These are phyloP conservation scores for Fusarium poae DNA, from an alignment of 2,329 filamentous ascomycete genomes.

Conservation along the genomic window DNA sequence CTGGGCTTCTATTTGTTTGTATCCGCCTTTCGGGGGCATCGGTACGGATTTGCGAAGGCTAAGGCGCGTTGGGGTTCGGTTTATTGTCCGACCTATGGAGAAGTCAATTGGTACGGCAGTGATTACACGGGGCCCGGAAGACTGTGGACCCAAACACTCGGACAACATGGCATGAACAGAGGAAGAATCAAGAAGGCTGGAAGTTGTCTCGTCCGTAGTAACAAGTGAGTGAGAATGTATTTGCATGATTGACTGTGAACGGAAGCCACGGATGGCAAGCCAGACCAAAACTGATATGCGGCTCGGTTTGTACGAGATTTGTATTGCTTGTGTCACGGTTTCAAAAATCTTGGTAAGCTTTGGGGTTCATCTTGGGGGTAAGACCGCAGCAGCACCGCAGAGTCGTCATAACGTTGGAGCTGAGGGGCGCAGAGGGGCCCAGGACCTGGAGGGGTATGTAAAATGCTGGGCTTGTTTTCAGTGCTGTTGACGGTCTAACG, in stretches of 20 bases:
- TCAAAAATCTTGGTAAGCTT: slow-evolving; percentile 45
- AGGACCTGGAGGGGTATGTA: slow-evolving; percentile 40
- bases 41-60: slow-evolving; percentile 40
- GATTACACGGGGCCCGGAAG: slow-evolving; percentile 41
- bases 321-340: slow-evolving; percentile 45
- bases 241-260: slow-evolving; percentile 17
- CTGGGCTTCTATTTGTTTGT: slow-evolving; percentile 32
- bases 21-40: slow-evolving; percentile 41
- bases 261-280: slow-evolving; percentile 20
- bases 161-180: slow-evolving; percentile 31
- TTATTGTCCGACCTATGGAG: slow-evolving; percentile 47
- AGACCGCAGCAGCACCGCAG: slow-evolving; percentile 41
- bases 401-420: slow-evolving; percentile 45
- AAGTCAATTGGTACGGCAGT: slow-evolving; percentile 50
- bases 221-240: neutral
- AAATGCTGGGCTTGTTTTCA: slow-evolving; percentile 12
- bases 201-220: slow-evolving; percentile 27
- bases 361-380: slow-evolving; percentile 43
- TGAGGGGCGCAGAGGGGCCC: slow-evolving; percentile 35
- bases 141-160: slow-evolving; percentile 43
- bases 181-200: slow-evolving; percentile 17
- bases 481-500: neutral
- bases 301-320: slow-evolving; percentile 44
- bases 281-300: slow-evolving; percentile 21
- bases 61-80: slow-evolving; percentile 47